Evolutionary conservation across 1,284 basidiomycete species (phyloP).

Genomic region (Moesziomyces parantarcticus): DNA sequence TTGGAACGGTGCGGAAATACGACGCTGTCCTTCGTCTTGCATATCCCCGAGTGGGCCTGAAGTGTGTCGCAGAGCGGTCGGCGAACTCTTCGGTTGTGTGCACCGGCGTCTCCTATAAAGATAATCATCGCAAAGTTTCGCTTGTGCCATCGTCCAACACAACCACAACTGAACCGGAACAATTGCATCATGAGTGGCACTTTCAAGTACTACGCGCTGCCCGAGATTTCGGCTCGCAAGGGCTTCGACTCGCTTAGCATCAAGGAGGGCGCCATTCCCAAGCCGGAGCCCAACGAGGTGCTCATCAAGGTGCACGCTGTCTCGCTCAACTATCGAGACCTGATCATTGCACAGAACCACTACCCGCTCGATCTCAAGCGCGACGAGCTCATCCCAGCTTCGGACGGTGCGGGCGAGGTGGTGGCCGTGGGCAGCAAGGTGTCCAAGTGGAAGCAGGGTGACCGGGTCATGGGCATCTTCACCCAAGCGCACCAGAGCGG

Average conservation of each 20-base stretch:
- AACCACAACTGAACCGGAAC: neutral
- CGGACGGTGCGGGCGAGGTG: constrained; percentile 76
- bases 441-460: constrained; percentile 72
- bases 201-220: constrained; percentile 40
- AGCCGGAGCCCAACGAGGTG: constrained; percentile 55
- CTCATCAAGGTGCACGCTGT: constrained; percentile 67
- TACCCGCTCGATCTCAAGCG: constrained; percentile 51
- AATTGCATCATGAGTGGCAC: constrained; percentile 28
- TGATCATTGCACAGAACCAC: constrained; percentile 48
- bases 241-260: constrained; percentile 30
- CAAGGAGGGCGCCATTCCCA: constrained; percentile 43
- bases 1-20: neutral
- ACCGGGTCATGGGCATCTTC: constrained; percentile 71
- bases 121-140: too few relatives aligned
- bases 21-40: neutral
- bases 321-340: constrained; percentile 68
- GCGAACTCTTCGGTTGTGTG: too few relatives aligned
- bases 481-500: constrained; percentile 66
- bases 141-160: neutral
- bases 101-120: too few relatives aligned
- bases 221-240: constrained; percentile 37
- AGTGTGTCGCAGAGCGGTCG: too few relatives aligned
- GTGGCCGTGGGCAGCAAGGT: constrained; percentile 73
- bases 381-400: constrained; percentile 71
- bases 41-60: neutral